Evolutionary conservation across 306 rosid species (phyloP).

Genomic region (Dryas alaskensis): DNA sequence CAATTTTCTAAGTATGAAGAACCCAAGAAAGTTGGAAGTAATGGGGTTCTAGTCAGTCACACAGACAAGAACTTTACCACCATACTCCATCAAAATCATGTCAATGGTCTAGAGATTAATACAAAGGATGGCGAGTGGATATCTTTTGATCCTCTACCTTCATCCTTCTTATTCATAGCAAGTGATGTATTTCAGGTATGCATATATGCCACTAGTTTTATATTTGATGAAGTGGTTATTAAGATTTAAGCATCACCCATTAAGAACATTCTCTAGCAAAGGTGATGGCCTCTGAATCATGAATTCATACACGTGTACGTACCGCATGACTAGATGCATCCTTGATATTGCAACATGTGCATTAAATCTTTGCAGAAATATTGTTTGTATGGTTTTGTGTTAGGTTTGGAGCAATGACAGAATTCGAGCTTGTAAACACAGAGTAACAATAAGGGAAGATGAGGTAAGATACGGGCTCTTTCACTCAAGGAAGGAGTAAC

Average conservation of each 20-base stretch:
- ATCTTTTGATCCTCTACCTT: neutral
- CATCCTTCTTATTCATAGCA: neutral
- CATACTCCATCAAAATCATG: neutral
- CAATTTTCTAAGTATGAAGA: neutral
- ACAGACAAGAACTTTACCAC: neutral
- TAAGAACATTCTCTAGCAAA: too few relatives aligned
- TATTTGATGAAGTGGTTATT: too few relatives aligned
- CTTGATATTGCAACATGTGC: too few relatives aligned
- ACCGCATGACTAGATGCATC: too few relatives aligned
- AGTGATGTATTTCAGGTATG: conserved; percentile 5
- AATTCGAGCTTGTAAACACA: conserved; percentile 17
- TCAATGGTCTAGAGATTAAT: neutral
- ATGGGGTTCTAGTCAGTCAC: neutral
- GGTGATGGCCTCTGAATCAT: too few relatives aligned
- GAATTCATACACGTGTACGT: too few relatives aligned
- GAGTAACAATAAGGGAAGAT: conserved; percentile 11
- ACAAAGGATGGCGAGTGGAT: conserved; percentile 2
- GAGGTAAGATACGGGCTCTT: conserved; percentile 21
- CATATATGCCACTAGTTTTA: too few relatives aligned
- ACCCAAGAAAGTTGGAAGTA: neutral
- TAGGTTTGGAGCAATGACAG: conserved; percentile 24
- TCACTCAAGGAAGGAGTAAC: conserved; percentile 11
- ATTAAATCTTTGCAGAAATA: too few relatives aligned
- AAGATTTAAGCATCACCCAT: too few relatives aligned
- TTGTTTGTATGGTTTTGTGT: too few relatives aligned